Evolutionary conservation across 2,329 filamentous ascomycete genomes (phyloP).

Genomic region (Fusarium luffae): DNA sequence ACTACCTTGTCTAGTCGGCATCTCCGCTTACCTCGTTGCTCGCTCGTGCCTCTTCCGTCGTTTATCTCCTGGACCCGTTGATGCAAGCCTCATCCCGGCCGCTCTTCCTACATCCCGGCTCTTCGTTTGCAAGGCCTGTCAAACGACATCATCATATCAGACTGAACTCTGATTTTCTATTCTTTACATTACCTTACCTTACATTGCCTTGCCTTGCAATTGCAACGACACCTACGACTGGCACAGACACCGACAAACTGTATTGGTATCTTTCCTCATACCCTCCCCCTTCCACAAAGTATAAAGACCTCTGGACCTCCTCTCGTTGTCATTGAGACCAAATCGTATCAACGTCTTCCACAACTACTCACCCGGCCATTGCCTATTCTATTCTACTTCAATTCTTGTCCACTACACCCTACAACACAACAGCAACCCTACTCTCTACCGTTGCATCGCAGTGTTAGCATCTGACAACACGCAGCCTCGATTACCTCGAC

Average conservation of each 20-base stretch:
- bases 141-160: slow-evolving; percentile 38
- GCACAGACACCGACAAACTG: background rate
- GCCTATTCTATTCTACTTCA: slow-evolving; percentile 1
- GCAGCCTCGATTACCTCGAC: slow-evolving; percentile 6
- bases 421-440: background rate
- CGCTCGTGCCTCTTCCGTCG: slow-evolving; percentile 37
- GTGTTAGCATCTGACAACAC: slow-evolving; percentile 9
- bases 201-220: slow-evolving; percentile 14
- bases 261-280: slow-evolving; percentile 14
- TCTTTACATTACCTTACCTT: slow-evolving; percentile 16
- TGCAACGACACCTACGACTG: slow-evolving; percentile 19
- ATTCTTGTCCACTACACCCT: slow-evolving; percentile 4
- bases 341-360: slow-evolving; percentile 12
- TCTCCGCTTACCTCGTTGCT: slow-evolving; percentile 39
- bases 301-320: slow-evolving; percentile 35
- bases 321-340: slow-evolving; percentile 5
- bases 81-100: slow-evolving; percentile 40
- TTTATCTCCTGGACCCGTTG: slow-evolving; percentile 40
- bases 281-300: slow-evolving; percentile 17
- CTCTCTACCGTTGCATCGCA: slow-evolving; percentile 3
- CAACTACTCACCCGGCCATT: slow-evolving; percentile 5
- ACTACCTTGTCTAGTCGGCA: slow-evolving; percentile 38
- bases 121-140: slow-evolving; percentile 35
- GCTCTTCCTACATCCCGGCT: slow-evolving; percentile 31
- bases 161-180: slow-evolving; percentile 11